Percentiles rank a stretch among this genome's conserved stretches.
Conservation (phyloP, 352 stramenopile genomes). For the Phytophthora crassamura region DNA sequence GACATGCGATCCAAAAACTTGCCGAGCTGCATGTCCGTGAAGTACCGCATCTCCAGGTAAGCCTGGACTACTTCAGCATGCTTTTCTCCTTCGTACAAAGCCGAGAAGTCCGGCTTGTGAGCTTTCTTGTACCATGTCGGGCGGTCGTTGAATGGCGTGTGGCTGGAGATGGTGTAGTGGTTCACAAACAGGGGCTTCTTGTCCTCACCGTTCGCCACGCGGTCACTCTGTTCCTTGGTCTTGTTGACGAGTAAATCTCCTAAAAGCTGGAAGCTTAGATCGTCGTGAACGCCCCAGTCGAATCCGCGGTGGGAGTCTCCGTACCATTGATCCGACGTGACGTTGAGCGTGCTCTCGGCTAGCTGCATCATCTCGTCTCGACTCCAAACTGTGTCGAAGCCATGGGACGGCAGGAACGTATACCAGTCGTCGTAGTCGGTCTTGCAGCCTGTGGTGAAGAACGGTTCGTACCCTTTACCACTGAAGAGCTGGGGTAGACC, state of each 20-base stretch:
- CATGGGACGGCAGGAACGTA: background rate
- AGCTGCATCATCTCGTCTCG: slow-evolving; percentile 10
- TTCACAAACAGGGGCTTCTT: slow-evolving; percentile 57
- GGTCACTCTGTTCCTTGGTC: slow-evolving; percentile 33
- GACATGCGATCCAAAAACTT: slow-evolving; percentile 60
- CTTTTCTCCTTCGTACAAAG: slow-evolving; percentile 37
- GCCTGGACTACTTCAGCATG: slow-evolving; percentile 33
- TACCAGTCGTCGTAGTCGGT: background rate
- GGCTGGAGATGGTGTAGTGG: slow-evolving; percentile 64
- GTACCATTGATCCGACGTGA: slow-evolving; percentile 8
- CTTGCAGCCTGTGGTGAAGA: slow-evolving; percentile 4
- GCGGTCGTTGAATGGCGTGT: slow-evolving; percentile 39
- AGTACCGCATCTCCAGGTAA: slow-evolving; percentile 59
- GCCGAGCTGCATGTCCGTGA: slow-evolving; percentile 49
- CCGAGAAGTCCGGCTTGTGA: slow-evolving; percentile 44
- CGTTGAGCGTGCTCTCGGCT: slow-evolving; percentile 3
- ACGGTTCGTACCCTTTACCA: slow-evolving; percentile 4
- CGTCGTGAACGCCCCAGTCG: slow-evolving; percentile 57
- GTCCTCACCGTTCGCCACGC: slow-evolving; percentile 9
- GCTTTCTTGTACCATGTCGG: slow-evolving; percentile 43
- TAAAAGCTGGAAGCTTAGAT: slow-evolving; percentile 51
- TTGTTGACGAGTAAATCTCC: slow-evolving; percentile 55
- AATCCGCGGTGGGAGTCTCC: slow-evolving; percentile 4
- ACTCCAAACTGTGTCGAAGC: background rate
- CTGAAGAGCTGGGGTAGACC: slow-evolving; percentile 1